Evolutionary conservation across 306 rosid species (phyloP), one percentile per base, ranked within the genome.

Genomic region (Carpinus fangiana): DNA sequence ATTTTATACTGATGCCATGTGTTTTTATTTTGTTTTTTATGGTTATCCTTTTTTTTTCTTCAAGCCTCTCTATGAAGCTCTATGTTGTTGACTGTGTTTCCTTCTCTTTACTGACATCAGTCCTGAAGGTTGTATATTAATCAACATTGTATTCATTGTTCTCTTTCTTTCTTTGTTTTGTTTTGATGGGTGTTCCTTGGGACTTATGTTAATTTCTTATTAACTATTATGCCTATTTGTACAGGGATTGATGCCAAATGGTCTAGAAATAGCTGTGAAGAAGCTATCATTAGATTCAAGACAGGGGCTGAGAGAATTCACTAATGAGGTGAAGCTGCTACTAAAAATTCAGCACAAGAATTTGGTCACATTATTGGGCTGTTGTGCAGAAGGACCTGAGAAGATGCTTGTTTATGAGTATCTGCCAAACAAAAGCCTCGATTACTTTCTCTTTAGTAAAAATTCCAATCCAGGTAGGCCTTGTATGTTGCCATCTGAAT

Each of bases 321-420:
- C 90, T 23, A 94, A 94, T 73, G 98, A 94, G 85, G 93, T 92
- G 76, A 86, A 80, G 77, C 86, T 94, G 80, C 79, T 94, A 72
- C 90, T 92, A 9, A 90, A 70, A 86, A 76, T 88, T 82, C 98
- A 94, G 88, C 98, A 94, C 86, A 88, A 82, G 80, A 92, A 94
- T 82, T 80, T 94, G 87, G 96, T 94, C 51, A 87, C 66, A 4
- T 81, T 94, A 64, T 61, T 89, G 18, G 98, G 98, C 34, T 94
- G 98, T 52, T 94, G 97, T 77, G 87, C 88, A 14, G 96, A 94
- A 89, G 98, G 96, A 57, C 93, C 96, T 21, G 97, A 94, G 81
- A 94, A 94, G 86, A 94, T 94, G 97, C 96, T 94, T 78, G 94
- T 94, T 20, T 94, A 94, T 46, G 97, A 94, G 86, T 94, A 86